Percentiles rank a stretch among this genome's conserved stretches.
Evolutionary conservation across 257 asterid species (phyloP).

Genomic region (Lycium barbarum): DNA sequence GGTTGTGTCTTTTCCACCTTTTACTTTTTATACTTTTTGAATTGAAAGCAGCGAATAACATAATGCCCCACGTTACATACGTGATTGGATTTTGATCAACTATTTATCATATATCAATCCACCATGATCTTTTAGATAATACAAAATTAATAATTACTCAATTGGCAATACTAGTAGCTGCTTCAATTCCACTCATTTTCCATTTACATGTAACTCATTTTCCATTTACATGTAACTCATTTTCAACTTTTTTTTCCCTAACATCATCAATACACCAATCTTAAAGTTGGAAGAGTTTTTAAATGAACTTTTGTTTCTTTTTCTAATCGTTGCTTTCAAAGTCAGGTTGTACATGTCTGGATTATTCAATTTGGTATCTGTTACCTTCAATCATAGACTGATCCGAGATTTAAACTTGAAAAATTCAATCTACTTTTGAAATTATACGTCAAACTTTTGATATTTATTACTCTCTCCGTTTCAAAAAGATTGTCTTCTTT

Average conservation of each 20-base stretch:
- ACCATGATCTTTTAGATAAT: background rate
- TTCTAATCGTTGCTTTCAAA: background rate
- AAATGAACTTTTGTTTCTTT: background rate
- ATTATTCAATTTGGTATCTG: no score
- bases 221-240: background rate
- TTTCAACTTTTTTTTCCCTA: background rate
- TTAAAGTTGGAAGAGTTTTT: background rate
- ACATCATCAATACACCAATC: constrained; percentile 1
- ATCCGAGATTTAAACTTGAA: no score
- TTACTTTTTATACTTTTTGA: background rate
- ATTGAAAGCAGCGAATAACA: constrained; percentile 17
- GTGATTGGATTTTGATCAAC: constrained; percentile 25
- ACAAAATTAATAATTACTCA: no score
- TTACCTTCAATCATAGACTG: no score
- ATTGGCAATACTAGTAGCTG: background rate
- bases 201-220: background rate
- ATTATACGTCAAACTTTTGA: no score
- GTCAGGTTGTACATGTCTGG: background rate
- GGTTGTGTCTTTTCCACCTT: constrained; percentile 9
- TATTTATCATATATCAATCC: background rate
- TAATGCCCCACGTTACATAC: constrained; percentile 28
- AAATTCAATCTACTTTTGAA: no score
- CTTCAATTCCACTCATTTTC: constrained; percentile 14
- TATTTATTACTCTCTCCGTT: no score
- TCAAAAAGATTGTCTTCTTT: no score